Percentiles rank a stretch among this genome's conserved stretches.
These are phyloP conservation scores for Daldinia decipiens DNA, from an alignment of 495 filamentous ascomycete species.

Conservation along the genomic window DNA sequence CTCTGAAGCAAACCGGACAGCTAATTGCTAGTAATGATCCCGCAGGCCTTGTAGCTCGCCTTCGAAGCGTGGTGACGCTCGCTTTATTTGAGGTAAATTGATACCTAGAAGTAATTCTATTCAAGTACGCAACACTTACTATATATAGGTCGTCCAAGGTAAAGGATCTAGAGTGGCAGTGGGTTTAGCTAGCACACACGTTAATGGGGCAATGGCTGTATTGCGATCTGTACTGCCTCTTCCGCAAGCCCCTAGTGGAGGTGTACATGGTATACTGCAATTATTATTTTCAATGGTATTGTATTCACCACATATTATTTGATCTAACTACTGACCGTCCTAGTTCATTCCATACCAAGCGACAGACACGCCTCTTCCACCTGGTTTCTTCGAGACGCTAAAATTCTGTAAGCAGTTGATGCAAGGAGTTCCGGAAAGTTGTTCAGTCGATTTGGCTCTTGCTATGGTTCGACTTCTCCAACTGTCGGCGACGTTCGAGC, in stretches of 20 bases:
- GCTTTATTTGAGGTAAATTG: slow-evolving; percentile 58
- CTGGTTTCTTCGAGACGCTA: slow-evolving; percentile 52
- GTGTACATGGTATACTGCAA: slow-evolving; percentile 52
- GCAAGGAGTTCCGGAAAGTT: slow-evolving; percentile 34
- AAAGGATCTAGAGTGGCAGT: slow-evolving; percentile 43
- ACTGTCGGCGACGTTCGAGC: slow-evolving; percentile 45
- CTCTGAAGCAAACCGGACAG: slow-evolving; percentile 51
- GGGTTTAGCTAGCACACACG: slow-evolving; percentile 54
- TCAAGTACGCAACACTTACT: slow-evolving; percentile 21
- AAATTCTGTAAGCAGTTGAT: slow-evolving; percentile 44
- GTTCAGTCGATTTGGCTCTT: slow-evolving; percentile 48
- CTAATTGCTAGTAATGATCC: slow-evolving; percentile 45
- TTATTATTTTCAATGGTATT: slow-evolving; percentile 58
- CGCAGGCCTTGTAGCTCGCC: slow-evolving; percentile 43
- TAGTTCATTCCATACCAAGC: slow-evolving; percentile 52
- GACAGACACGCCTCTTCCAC: slow-evolving; percentile 48
- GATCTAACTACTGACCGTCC: slow-evolving; percentile 15
- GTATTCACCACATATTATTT: neutral
- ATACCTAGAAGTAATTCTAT: neutral
- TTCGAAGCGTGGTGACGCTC: slow-evolving; percentile 56
- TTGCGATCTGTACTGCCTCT: slow-evolving; percentile 50
- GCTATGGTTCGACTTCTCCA: slow-evolving; percentile 50
- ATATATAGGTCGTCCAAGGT: slow-evolving; percentile 49
- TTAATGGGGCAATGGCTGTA: slow-evolving; percentile 58
- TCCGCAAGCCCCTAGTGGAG: slow-evolving; percentile 40